Evolutionary conservation across 2,329 filamentous ascomycete genomes (phyloP), one percentile per base, ranked within the genome.

Genomic region (Cytospora mali): DNA sequence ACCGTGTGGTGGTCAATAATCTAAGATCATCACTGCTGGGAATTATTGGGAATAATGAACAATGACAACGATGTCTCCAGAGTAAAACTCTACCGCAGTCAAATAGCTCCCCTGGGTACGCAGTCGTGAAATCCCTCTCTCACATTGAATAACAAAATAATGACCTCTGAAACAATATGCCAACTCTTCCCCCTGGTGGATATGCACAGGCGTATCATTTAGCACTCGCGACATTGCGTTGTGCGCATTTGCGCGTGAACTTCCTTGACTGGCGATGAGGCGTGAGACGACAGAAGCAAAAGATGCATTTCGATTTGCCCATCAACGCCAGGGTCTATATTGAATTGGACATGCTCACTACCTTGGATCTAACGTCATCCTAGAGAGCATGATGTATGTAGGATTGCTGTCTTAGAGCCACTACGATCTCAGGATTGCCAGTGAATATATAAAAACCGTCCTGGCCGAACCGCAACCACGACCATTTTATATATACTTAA

Each of bases 221-320:
- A 42, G 1, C 18, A 7, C 18, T 6, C 6, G 35, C 61, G 51
- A 57, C 35, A 16, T 27, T 59, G 58, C 58, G 58, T 31, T 23
- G 33, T n/a, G 62, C 62, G 62, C 62, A 56, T 57, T 56, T 54
- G 62, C 62, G 62, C 31, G 29, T 16, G 53, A 29, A 9, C 29
- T 27, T 42, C 18, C 6, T 2, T 42, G 9, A 10, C 18, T 21
- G 1, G 6, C 18, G 31, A 13, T 9, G 14, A 9, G 6, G 6
- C 9, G 31, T 10, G 9, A 9, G 31, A 13, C 31, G 39, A n/a
- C 18, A 4, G 18, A 42, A 6, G 39, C 39, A 10, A 42, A 10
- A 42, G 39, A 6, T 18, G 18, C 18, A n/a, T 42, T 6, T 39
- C n/a, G 14, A 1, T 39, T 18, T 18, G 6, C 35, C 6, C 14